Evolutionary conservation across 75 land plant species (phyloP).

Genomic region (Isoetes taiwanensis): DNA sequence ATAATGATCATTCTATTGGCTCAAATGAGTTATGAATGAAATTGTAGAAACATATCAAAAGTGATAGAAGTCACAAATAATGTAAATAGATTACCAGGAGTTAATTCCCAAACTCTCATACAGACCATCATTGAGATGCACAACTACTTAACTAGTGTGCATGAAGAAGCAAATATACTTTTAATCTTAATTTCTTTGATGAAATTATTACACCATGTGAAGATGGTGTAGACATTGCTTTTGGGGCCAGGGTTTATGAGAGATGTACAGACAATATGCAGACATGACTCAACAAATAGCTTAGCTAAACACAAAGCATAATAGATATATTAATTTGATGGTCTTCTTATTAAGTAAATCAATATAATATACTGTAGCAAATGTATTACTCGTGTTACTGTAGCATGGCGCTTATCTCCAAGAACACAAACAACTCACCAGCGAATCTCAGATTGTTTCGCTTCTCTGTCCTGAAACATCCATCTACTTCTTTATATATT

Average conservation of each 20-base stretch:
- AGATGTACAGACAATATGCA: too few species aligned
- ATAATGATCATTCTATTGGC: not conserved
- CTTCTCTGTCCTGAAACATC: too few species aligned
- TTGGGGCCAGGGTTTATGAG: not conserved
- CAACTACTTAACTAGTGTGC: not conserved
- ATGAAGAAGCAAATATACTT: not conserved
- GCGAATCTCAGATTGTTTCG: too few species aligned
- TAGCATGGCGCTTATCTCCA: too few species aligned
- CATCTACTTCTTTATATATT: too few species aligned
- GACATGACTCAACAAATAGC: too few species aligned
- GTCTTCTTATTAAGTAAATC: too few species aligned
- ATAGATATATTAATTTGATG: too few species aligned
- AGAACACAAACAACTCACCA: too few species aligned
- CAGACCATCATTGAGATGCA: constrained; percentile 4
- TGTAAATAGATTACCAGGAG: not conserved
- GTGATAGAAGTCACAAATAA: not conserved
- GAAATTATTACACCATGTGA: not conserved
- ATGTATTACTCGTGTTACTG: too few species aligned
- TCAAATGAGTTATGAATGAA: not conserved
- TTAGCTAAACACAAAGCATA: too few species aligned
- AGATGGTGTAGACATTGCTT: constrained; percentile 3
- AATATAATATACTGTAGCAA: too few species aligned
- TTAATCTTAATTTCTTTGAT: not conserved
- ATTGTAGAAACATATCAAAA: not conserved
- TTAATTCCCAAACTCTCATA: not conserved